phyloP scores from a whole-genome alignment of 2,329 filamentous ascomycete species.

The Huntiella decipiens region DNA sequence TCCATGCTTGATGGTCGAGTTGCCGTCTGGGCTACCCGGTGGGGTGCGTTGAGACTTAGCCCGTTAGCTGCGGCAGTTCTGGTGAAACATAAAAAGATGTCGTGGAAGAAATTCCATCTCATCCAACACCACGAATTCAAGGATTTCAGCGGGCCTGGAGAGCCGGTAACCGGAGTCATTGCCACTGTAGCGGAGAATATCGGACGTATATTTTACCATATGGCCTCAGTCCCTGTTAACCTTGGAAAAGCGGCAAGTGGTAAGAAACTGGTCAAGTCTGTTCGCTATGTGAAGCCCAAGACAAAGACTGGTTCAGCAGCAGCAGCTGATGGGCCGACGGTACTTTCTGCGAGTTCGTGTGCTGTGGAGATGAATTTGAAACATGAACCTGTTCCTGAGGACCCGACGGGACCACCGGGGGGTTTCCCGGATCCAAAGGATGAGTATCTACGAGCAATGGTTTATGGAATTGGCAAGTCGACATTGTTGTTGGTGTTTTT shows the following conservation, averaged over 20 bases:
- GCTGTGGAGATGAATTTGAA: slow-evolving; percentile 12
- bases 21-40: slow-evolving; percentile 47
- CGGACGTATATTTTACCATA: slow-evolving; percentile 6
- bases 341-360: slow-evolving; percentile 1
- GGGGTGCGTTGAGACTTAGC: slow-evolving; percentile 39
- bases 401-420: slow-evolving; percentile 1
- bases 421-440: slow-evolving; percentile 15
- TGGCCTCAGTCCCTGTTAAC: slow-evolving; percentile 36
- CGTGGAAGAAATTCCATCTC: slow-evolving; percentile 44
- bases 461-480: slow-evolving; percentile 30
- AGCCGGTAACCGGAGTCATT: slow-evolving; percentile 46
- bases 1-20: slow-evolving; percentile 42
- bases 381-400: slow-evolving; percentile 9
- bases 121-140: slow-evolving; percentile 55
- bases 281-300: neutral
- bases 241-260: slow-evolving; percentile 38
- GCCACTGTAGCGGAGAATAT: slow-evolving; percentile 5
- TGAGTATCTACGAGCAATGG: slow-evolving; percentile 31
- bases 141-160: slow-evolving; percentile 57
- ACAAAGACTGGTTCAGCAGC: neutral
- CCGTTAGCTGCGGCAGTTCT: slow-evolving; percentile 46
- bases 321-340: neutral
- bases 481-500: slow-evolving; percentile 32
- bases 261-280: slow-evolving; percentile 15
- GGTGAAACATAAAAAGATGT: slow-evolving; percentile 38